Base-by-base conservation (phyloP, 192 early-diverging fungal species). In the Podila horticola region DNA sequence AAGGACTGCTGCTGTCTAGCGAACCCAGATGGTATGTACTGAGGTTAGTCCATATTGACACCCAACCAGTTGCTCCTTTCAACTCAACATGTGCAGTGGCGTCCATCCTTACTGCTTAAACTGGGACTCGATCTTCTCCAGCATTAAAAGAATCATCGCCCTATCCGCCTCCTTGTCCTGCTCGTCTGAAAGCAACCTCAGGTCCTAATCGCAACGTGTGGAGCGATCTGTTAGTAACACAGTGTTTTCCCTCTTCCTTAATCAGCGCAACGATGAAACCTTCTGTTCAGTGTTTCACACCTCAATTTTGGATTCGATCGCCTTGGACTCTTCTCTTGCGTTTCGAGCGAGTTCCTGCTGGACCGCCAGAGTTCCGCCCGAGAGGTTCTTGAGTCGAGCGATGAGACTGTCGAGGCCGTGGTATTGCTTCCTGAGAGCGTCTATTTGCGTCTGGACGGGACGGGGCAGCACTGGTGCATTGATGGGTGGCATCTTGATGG, bases 81-180 rank as follows among this genome's bases (percentile, higher is more conserved):
- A 22, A 22, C 4, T 22, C 20, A 24, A 2, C 52, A 24, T 55
- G 52, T 1, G 52, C 8, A 17, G 41, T 45, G 12, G 15, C 15
- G 15, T 45, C 17, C 0, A 30, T 29, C 69, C 84, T 83, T 85
- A 89, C 89, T 86, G 74, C 51, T 82, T 86, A 48, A 86, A 75
- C 61, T 88, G 88, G 11, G 81, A 71, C 52, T 90, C 86, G 24
- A 88, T 86, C 58, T 85, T 85, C 30, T 68, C 81, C 51, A 88
- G 64, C 74, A 79, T 71, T 4, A 74, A 63, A 22, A 90, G 30
- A 30, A 88, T 84, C 12, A 62, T 33, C 3, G 69, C 51, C 31
- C 84, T 74, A 66, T 85, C 84, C 3, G 82, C 24, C 30, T 86
- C 75, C 29, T 75, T 75, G 57, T 90, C 89, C 67, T 90, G 77